Conservation (phyloP, 805 yeast genomes). For the Candida verbasci region DNA sequence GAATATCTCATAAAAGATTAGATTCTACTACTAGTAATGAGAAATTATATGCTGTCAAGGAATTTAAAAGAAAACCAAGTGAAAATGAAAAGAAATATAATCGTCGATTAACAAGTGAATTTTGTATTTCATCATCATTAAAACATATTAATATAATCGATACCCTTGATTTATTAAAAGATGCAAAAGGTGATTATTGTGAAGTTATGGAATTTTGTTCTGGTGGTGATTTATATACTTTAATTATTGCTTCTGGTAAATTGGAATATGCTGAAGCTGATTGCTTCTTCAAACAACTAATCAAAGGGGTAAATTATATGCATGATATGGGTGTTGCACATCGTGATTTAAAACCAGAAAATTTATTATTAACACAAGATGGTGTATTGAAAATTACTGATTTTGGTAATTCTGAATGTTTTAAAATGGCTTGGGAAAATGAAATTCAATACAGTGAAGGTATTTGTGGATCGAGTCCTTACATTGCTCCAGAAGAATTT, state of each 20-base stretch:
- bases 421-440: conserved; percentile 80
- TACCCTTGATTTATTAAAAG: conserved; percentile 72
- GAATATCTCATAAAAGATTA: conserved; percentile 73
- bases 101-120: conserved; percentile 73
- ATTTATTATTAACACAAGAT: conserved; percentile 63
- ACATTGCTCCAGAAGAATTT: conserved; percentile 90
- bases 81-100: conserved; percentile 67
- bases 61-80: conserved; percentile 59
- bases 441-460: conserved; percentile 69
- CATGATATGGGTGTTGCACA: conserved; percentile 89
- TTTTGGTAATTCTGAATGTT: conserved; percentile 82
- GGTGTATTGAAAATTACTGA: conserved; percentile 82
- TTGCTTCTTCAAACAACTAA: conserved; percentile 82
- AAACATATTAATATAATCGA: conserved; percentile 74
- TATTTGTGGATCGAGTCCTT: conserved; percentile 81
- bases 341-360: conserved; percentile 87
- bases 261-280: conserved; percentile 81
- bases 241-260: conserved; percentile 72
- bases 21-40: conserved; percentile 21
- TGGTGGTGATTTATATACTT: conserved; percentile 76
- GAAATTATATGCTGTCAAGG: conserved; percentile 78
- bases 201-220: conserved; percentile 84
- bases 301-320: conserved; percentile 82
- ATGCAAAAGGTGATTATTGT: conserved; percentile 77
- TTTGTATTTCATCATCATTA: conserved; percentile 74